Percentiles rank a stretch among this genome's conserved stretches.
Conservation (phyloP, 2,329 filamentous ascomycete genomes). For the Fusarium sarcochroum region DNA sequence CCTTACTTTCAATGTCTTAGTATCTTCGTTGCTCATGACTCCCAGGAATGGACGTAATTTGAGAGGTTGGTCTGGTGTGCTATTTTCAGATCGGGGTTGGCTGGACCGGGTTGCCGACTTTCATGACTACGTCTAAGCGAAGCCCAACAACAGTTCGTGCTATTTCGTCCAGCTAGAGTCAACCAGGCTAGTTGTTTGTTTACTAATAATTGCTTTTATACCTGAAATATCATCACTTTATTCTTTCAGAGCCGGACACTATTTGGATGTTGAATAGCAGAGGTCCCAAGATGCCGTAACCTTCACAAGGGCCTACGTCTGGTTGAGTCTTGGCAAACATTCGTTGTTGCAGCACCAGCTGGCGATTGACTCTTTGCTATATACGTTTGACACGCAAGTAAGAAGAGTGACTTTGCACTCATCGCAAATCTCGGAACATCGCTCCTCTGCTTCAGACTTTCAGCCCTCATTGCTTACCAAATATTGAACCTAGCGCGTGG, state of each 20-base stretch:
- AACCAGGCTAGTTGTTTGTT: neutral
- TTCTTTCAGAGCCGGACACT: neutral
- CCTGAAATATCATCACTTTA: neutral
- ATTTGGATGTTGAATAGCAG: neutral
- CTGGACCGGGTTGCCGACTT: conserved; percentile 25
- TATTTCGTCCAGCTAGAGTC: no score
- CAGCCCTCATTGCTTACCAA: neutral
- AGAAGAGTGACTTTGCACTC: no score
- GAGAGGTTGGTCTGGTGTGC: conserved; percentile 31
- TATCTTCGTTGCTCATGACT: conserved; percentile 3
- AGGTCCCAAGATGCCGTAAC: no score
- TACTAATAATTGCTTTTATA: neutral
- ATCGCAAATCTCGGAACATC: neutral
- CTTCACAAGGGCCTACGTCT: neutral
- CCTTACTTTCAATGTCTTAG: neutral
- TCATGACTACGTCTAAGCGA: neutral
- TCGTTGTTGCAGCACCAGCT: no score
- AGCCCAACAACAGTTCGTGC: no score
- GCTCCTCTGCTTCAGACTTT: neutral
- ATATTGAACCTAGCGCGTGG: conserved; percentile 15
- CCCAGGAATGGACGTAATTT: conserved; percentile 21
- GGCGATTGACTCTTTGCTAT: no score
- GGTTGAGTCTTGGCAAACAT: neutral
- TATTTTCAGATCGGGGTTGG: conserved; percentile 30
- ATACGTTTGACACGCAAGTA: no score